Conservation (phyloP, 257 asterid genomes). For the Paraleonurus japonicus region DNA sequence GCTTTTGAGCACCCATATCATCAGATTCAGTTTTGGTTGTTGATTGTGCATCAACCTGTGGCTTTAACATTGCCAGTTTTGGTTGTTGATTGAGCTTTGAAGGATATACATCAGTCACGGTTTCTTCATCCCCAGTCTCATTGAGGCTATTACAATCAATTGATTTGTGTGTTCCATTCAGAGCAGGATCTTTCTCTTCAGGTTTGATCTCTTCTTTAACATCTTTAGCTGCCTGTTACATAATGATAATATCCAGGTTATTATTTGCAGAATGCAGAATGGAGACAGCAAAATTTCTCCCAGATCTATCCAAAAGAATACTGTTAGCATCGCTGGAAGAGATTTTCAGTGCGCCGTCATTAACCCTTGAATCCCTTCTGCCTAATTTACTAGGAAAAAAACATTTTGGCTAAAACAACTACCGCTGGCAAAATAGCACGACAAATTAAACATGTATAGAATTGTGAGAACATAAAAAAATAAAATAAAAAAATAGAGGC, state of each 20-base stretch:
- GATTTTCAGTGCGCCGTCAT: neutral
- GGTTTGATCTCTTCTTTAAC: constrained; percentile 33
- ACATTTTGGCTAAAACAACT: neutral
- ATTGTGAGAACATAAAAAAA: neutral
- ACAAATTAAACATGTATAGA: neutral
- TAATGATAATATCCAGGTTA: constrained; percentile 20
- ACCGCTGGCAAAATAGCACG: neutral
- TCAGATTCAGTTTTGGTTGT: constrained; percentile 41
- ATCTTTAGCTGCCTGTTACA: constrained; percentile 51
- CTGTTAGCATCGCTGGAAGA: constrained; percentile 5
- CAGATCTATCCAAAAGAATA: neutral
- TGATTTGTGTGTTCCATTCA: constrained; percentile 37
- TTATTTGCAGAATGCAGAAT: constrained; percentile 8
- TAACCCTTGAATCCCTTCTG: neutral
- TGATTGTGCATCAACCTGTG: constrained; percentile 39
- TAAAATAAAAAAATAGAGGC: neutral
- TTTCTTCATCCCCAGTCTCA: constrained; percentile 38
- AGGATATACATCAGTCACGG: constrained; percentile 30
- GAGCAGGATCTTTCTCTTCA: neutral
- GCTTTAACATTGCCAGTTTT: constrained; percentile 32
- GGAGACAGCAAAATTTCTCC: constrained; percentile 1
- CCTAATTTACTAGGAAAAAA: neutral
- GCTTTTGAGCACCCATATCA: constrained; percentile 39
- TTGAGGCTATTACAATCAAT: constrained; percentile 37
- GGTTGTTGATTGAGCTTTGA: constrained; percentile 38